These are phyloP conservation scores for Tieghemostelium lacteum DNA, from an alignment of 78 protist genomes.

Conservation along the genomic window DNA sequence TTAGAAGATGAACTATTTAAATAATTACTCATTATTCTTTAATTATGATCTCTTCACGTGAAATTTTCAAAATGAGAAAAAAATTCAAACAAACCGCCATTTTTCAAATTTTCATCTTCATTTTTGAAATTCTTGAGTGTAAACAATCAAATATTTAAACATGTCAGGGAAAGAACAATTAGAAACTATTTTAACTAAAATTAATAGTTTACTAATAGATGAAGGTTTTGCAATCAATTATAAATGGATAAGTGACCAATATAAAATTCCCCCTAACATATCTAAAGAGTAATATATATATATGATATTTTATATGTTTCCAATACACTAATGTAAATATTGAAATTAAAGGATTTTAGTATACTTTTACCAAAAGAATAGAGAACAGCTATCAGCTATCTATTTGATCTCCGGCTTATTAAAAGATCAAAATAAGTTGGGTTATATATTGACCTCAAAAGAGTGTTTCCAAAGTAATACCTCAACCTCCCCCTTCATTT, in stretches of 20 bases:
- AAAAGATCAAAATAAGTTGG: slow-evolving; percentile 25
- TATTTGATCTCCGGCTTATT: slow-evolving; percentile 44
- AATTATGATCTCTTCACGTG: no score
- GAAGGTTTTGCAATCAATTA: slow-evolving; percentile 19
- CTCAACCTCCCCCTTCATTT: no score
- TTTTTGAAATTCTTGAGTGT: no score
- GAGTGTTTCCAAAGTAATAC: slow-evolving; percentile 18
- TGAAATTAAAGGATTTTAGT: slow-evolving; percentile 31
- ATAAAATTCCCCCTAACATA: slow-evolving; percentile 36
- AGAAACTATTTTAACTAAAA: slow-evolving; percentile 1
- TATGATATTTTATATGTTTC: neutral
- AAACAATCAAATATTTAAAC: no score
- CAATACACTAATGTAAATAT: neutral
- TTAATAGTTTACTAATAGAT: slow-evolving; percentile 9
- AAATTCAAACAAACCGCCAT: no score
- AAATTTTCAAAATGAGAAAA: no score
- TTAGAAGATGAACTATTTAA: no score
- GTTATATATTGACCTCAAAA: slow-evolving; percentile 2
- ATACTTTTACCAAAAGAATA: slow-evolving; percentile 24
- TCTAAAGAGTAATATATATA: slow-evolving; percentile 36
- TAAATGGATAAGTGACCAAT: slow-evolving; percentile 42
- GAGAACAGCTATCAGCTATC: slow-evolving; percentile 14
- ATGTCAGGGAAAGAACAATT: neutral
- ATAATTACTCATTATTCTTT: no score
- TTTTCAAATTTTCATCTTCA: no score